Conservation (phyloP, 345 rosid species). For the Aurinia saxatilis region DNA sequence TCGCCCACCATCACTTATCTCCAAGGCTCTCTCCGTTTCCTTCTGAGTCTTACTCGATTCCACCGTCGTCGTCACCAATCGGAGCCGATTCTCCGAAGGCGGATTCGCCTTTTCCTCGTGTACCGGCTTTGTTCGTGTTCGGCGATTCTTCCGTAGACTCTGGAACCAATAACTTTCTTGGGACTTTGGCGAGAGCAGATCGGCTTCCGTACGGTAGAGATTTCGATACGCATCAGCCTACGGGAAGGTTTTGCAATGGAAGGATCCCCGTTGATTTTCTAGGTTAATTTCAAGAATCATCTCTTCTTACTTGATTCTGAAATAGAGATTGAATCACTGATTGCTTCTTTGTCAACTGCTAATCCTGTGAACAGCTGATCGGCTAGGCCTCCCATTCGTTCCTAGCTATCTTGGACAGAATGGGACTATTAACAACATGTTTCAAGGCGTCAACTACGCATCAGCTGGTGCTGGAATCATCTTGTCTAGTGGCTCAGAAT, state of each 20-base stretch:
- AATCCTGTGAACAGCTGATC: slow-evolving; percentile 44
- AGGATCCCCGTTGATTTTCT: slow-evolving; percentile 88
- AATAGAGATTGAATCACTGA: no score
- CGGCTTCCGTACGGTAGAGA: slow-evolving; percentile 91
- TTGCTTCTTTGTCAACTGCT: background rate
- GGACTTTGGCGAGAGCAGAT: slow-evolving; percentile 89
- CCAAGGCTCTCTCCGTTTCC: no score
- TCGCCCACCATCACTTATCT: background rate
- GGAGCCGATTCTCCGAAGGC: slow-evolving; percentile 2
- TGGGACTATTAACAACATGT: slow-evolving; percentile 52
- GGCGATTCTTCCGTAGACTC: slow-evolving; percentile 89
- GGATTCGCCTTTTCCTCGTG: slow-evolving; percentile 31
- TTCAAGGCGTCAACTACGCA: slow-evolving; percentile 79
- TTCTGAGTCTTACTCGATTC: no score
- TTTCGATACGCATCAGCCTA: slow-evolving; percentile 73
- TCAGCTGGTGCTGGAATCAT: slow-evolving; percentile 89
- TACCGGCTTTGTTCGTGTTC: slow-evolving; percentile 63
- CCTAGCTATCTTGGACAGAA: slow-evolving; percentile 84
- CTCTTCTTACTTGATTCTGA: background rate
- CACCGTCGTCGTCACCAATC: background rate
- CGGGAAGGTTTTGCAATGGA: slow-evolving; percentile 91
- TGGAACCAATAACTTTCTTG: slow-evolving; percentile 79
- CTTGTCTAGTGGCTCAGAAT: slow-evolving; percentile 73
- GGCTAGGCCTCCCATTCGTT: slow-evolving; percentile 69
- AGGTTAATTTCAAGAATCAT: slow-evolving; percentile 33